Base-by-base conservation (phyloP, 306 rosid species). In the Acacia melanoxylon region DNA sequence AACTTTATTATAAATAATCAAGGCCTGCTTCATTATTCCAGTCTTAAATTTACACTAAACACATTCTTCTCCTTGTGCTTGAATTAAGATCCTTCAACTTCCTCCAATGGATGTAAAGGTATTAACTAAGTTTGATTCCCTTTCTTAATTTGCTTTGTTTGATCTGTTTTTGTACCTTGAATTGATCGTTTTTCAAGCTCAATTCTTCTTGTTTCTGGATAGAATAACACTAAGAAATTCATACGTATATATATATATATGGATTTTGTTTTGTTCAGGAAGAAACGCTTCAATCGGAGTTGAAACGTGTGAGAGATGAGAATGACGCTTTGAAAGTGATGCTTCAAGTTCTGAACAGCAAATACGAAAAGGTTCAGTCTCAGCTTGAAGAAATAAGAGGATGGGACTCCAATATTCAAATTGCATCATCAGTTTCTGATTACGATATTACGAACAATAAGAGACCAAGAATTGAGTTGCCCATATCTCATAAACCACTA, bases 231-330 rank as follows among this genome's bases (percentile, higher is more conserved):
- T 33, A 31, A 40, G 42, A 54, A 68, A 69, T 14, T 68, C 25
- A 79, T 56, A 9, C 17, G 11, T 17, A 33, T 82, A 42, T 19
- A 46, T 46, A 46, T 37, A 37, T 37, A 37, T 37, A 37, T 52
- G 61, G 24, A 20, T 56, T 56, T 19, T n/a, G 11, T 56, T 37
- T 33, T 68, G 35, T 27, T 24, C 35, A 90, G 93, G 90, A 29
- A 68, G 82, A 87, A 76, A 67, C 62, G 27, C 81, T 81, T 29
- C 37, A 78, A 65, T 78, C 44, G 20, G 91, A 87, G 44, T 33
- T 91, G 59, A 82, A 88, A 67, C 61, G 80, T 20, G 27, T 87
- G 88, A 81, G 66, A 59, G 86, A 89, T 68, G 93, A 92, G 88
- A 91, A 92, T 6, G 78, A 74, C 65, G 8, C 78, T 66, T 79